Evolutionary conservation across 208 protist genomes (phyloP).

Genomic region (Trypanosoma boissoni): DNA sequence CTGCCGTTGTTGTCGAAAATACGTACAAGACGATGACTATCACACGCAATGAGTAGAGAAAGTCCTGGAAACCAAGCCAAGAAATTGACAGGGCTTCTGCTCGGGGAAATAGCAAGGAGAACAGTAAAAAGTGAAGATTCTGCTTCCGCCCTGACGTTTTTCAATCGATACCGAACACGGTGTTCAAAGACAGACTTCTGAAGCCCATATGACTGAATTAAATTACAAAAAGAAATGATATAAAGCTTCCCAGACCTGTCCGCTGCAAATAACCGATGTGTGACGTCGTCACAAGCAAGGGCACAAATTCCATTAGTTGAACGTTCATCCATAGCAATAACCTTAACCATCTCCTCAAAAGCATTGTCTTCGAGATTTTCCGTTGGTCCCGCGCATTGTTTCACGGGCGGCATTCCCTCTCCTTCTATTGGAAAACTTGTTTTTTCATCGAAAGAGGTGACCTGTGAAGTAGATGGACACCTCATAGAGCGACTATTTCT

Average conservation of each 20-base stretch:
- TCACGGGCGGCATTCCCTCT: background rate
- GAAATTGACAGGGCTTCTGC: conserved; percentile 4
- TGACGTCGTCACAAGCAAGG: conserved; percentile 44
- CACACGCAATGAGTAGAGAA: conserved; percentile 38
- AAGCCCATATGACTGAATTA: conserved; percentile 46
- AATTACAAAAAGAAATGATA: conserved; percentile 47
- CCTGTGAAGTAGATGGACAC: background rate
- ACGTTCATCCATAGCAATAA: conserved; percentile 3
- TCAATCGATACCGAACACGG: conserved; percentile 21
- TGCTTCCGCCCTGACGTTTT: background rate
- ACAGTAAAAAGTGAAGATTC: background rate
- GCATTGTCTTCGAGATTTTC: background rate
- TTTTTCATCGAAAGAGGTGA: background rate
- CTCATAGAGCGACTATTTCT: background rate
- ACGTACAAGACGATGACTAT: conserved; percentile 49
- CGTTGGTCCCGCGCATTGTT: background rate
- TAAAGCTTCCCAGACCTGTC: conserved; percentile 46
- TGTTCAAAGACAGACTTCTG: conserved; percentile 31
- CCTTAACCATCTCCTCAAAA: conserved; percentile 5
- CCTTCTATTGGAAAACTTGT: background rate
- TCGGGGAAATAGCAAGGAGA: conserved; percentile 2
- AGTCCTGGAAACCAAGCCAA: conserved; percentile 41
- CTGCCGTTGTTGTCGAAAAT: conserved; percentile 37
- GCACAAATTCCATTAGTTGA: conserved; percentile 28
- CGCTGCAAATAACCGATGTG: conserved; percentile 67